Base-by-base conservation (phyloP, 345 rosid species). In the Lepidium africanum region DNA sequence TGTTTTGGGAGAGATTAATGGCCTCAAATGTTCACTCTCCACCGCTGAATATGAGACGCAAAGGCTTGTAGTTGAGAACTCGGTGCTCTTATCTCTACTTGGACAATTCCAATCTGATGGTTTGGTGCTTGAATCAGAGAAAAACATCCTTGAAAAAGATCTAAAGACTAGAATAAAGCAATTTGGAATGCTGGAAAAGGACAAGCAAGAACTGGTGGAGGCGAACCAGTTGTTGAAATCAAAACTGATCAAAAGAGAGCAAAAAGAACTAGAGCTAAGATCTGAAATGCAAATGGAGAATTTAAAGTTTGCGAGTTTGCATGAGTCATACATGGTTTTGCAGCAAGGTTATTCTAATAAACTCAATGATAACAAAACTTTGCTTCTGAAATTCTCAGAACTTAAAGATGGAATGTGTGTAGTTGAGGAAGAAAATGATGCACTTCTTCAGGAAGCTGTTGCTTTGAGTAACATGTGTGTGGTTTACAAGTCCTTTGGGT, bases 61-160 rank as follows among this genome's bases (percentile, higher is more conserved):
- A 33, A 70, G 73, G 56, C 78, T 89, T 59, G 68, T 83, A 40
- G 78, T 89, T 65, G 99, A 91, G 85, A 94, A 94, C 78, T 81
- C 82, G 0, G 87, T 94, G 76, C 69, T 91, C 30, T 71, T 82
- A 48, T 81, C 92, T 71, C 73, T 87, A 38, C 78, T 91, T 43
- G 75, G 70, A 66, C 88, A 84, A 36, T 65, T 82, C 23, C 64
- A 78, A 36, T 71, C 80, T 36, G 91, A 84, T 3, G 84, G 91
- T 69, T 77, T 62, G 27, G 78, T 86, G 53, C 46, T 83, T 15
- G 82, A 80, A 76, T 80, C 83, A 0, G 77, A 80, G 79, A 88
- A 81, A 57, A 77, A 49, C 36, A 52, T 77, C 7, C 46, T 85
- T 10, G 79, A 75, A 63, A 73, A 80, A 66, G 84, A 89, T 69